Conservation (phyloP, 2,329 filamentous ascomycete species). For the Colletotrichum gigasporum region DNA sequence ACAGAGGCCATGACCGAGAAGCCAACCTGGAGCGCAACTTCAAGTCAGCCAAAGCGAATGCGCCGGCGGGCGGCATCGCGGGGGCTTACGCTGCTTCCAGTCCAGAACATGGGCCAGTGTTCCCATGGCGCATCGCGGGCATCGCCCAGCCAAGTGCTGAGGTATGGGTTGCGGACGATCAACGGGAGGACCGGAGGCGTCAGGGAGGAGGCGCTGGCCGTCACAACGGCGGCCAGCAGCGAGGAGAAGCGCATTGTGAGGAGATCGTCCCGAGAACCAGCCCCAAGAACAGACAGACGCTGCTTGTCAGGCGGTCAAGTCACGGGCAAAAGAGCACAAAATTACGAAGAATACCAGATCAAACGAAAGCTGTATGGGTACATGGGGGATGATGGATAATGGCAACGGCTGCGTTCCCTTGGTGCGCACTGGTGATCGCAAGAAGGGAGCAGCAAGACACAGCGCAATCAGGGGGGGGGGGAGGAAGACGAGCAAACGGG, state of each 20-base stretch:
- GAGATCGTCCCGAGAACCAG: not conserved
- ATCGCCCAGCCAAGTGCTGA: conserved; percentile 69
- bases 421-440: not conserved
- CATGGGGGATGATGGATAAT: too few species aligned
- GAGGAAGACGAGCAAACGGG: not conserved
- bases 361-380: too few species aligned
- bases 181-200: conserved; percentile 66
- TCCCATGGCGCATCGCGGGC: conserved; percentile 81
- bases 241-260: conserved; percentile 39
- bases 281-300: not conserved
- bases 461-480: not conserved
- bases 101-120: conserved; percentile 89
- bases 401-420: not conserved
- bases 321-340: not conserved
- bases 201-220: conserved; percentile 58
- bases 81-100: conserved; percentile 66
- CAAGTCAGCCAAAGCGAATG: conserved; percentile 28
- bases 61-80: not conserved
- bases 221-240: conserved; percentile 44
- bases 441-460: not conserved
- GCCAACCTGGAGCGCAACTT: conserved; percentile 46
- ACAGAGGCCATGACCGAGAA: conserved; percentile 60
- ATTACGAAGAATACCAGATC: not conserved
- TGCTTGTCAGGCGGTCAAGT: not conserved
- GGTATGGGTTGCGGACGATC: conserved; percentile 67